Base-by-base conservation (phyloP, 345 rosid species). In the Excoecaria cochinchinensis region DNA sequence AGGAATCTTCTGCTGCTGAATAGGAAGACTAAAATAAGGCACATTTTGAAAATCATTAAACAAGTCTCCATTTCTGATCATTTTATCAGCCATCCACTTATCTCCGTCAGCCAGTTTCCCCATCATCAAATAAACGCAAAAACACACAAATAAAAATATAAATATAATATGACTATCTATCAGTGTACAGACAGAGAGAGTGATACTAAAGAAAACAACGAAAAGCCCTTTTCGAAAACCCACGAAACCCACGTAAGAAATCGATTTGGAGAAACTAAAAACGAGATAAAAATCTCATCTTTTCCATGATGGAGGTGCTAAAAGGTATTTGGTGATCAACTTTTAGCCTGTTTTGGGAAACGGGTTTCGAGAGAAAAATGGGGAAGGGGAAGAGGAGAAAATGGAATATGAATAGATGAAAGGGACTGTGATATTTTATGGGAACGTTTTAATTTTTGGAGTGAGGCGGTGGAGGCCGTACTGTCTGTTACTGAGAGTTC, bases 11-110 rank as follows among this genome's bases (percentile, higher is more conserved):
- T 69, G 78, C 56, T 69, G 78, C 59, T 69, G 80, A 70, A 21
- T n/a, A 50, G 22, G 75, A 31, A 19, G 79, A 56, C 52, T 80
- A 14, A 55, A 65, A 81, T 39, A 82, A 0, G 77, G 51, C 82
- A 70, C 76, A 67, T 80, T 73, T 63, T 68, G 48, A 5, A 67
- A 66, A 67, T 70, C 88, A 57, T 73, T 77, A 47, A 40, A 40
- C n/a, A 48, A 75, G 53, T 84, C 84, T 21, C 77, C 44, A 56
- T 75, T 86, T 75, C 72, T 72, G 71, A 48, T 74, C 76, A 71
- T 74, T 39, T 79, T 68, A 69, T 74, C 74, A 16, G 50, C 31
- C 46, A 70, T 62, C 77, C 42, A 66, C 52, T 72, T 73, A 63
- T 84, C 77, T 40, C 22, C 73, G 76, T 78, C 82, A 8, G 24